Evolutionary conservation across 2,329 filamentous ascomycete genomes (phyloP).

Genomic region (Colletotrichum melonis): DNA sequence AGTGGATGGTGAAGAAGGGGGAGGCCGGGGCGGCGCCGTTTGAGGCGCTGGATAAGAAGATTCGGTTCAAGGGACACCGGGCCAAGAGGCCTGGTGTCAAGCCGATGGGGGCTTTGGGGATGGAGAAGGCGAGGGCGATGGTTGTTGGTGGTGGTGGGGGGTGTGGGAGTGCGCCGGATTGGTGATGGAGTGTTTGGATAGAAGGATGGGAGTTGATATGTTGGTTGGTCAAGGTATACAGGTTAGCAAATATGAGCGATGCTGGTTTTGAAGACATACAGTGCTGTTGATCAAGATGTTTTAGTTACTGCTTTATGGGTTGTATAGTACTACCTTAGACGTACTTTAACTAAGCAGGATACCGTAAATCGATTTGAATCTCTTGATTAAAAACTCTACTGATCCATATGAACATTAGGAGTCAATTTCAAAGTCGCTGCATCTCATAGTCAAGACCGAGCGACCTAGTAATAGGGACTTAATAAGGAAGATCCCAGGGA

Average conservation of each 20-base stretch:
- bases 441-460: too few relatives aligned
- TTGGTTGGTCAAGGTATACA: not conserved
- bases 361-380: too few relatives aligned
- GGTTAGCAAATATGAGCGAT: not conserved
- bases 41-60: conserved; percentile 58
- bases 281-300: not conserved
- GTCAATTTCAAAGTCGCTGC: too few relatives aligned
- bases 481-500: too few relatives aligned
- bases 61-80: conserved; percentile 55
- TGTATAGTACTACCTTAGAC: too few relatives aligned
- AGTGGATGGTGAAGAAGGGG: conserved; percentile 81
- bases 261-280: not conserved
- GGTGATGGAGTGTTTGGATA: conserved; percentile 45
- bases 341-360: too few relatives aligned
- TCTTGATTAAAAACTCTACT: too few relatives aligned
- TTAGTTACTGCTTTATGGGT: too few relatives aligned
- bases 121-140: conserved; percentile 52
- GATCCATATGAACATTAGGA: too few relatives aligned
- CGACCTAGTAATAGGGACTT: too few relatives aligned
- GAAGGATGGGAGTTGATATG: not conserved
- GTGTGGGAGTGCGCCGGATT: conserved; percentile 58
- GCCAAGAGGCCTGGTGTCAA: conserved; percentile 55
- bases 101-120: conserved; percentile 45
- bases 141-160: conserved; percentile 49
- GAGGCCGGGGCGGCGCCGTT: conserved; percentile 62